Evolutionary conservation across 78 protist species (phyloP), one percentile per base, ranked within the genome.

Genomic region (Pelomyxa schiedti): DNA sequence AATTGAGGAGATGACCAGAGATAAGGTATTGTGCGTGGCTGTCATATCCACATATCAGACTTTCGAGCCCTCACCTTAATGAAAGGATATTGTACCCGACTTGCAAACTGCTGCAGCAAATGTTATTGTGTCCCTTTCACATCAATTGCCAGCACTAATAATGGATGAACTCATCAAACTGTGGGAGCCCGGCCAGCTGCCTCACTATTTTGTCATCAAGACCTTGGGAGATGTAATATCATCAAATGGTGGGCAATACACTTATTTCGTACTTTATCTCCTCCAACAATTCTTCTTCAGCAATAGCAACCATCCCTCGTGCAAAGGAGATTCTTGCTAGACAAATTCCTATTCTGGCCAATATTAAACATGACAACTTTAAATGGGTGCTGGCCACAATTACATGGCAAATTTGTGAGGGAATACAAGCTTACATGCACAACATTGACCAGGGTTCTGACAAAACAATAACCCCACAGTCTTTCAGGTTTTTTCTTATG

Each of bases 331-430:
- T 88, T 22, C 42, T 88, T 24, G 72, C 79, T 30, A 36, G 86
- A n/a, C 39, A 80, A 7, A 39, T 88, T 24, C 88, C 92, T 41
- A 43, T 88, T n/a, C 65, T 88, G 32, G 82, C 66, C 32, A 2
- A 69, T n/a, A 83, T 88, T 42, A 83, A 80, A 41, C 92, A 84
- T 42, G 88, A 88, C 75, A 88, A 88, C 66, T 43, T 79, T 39
- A 77, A 74, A 40, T 88, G 92, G 92, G 92, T 83, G 41, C 84
- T 88, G 37, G 91, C 91, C 3, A 53, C 88, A 65, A 79, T 84
- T 26, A 30, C 83, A 6, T 82, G 86, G 26, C 80, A 83, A 36
- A 79, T 88, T 42, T 69, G 85, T 35, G 92, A 88, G 65, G 86
- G 82, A n/a, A 80, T 84, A 30, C 79, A 52, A 0, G 4, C 30